A percentile compares a stretch with the other conserved stretches of the same genome.
Evolutionary conservation across 75 land plant genomes (phyloP).

Genomic region (Larix kaempferi): DNA sequence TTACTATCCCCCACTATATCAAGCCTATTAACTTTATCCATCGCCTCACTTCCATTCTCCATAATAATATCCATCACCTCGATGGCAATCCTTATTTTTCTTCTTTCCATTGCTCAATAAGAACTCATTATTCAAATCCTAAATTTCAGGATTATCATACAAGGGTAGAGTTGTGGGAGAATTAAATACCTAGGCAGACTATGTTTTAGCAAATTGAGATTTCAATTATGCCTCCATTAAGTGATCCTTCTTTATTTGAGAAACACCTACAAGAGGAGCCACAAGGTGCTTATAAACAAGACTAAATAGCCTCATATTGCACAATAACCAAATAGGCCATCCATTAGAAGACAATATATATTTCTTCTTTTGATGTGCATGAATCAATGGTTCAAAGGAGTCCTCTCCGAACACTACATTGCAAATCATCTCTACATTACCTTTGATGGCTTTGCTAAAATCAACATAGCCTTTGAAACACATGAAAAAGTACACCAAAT

Average conservation of each 20-base stretch:
- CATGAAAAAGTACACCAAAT: conserved; percentile 44
- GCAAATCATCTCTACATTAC: conserved; percentile 33
- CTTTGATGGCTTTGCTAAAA: conserved; percentile 31
- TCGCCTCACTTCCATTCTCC: conserved; percentile 1
- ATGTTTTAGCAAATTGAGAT: not conserved
- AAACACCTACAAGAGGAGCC: conserved; percentile 9
- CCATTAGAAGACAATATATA: conserved; percentile 31
- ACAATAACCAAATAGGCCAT: conserved; percentile 23
- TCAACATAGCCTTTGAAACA: conserved; percentile 26
- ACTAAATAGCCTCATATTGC: conserved; percentile 24
- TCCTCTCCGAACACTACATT: conserved; percentile 22
- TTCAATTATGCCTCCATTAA: not conserved
- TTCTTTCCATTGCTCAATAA: not conserved
- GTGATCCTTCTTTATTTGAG: conserved; percentile 4
- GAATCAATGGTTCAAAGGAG: conserved; percentile 31
- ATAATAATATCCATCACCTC: conserved; percentile 23
- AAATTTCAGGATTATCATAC: not conserved
- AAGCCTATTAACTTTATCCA: not conserved
- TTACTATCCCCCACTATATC: too few species aligned
- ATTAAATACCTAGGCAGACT: not conserved
- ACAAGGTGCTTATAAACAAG: conserved; percentile 19
- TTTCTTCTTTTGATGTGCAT: conserved; percentile 22
- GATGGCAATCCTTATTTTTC: conserved; percentile 1
- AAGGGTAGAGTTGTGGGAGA: not conserved
- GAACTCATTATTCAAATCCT: too few species aligned